Conservation (phyloP, 345 rosid species). For the Populus tremula region DNA sequence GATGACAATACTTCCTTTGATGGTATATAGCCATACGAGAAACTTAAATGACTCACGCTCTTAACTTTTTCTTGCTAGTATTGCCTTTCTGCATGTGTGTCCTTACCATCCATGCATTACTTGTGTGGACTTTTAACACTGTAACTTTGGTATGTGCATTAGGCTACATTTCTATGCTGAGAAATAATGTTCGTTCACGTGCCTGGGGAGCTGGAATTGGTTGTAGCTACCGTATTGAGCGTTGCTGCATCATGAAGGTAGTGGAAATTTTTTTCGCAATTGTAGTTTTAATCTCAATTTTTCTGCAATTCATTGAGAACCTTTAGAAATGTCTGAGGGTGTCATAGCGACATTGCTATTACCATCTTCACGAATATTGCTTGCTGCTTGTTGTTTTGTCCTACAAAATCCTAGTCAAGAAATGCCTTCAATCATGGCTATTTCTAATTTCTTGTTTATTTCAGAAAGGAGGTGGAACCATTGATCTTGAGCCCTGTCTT, state of each 20-base stretch:
- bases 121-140: not conserved
- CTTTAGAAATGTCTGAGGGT: not conserved
- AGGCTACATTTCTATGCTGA: constrained; percentile 90
- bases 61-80: not conserved
- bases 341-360: not conserved
- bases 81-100: not conserved
- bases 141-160: constrained; percentile 8
- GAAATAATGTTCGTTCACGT: constrained; percentile 98
- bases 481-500: constrained; percentile 94
- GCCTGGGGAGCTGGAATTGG: constrained; percentile 99
- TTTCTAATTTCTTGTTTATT: constrained; percentile 14
- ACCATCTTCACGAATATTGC: not conserved
- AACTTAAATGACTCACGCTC: not conserved
- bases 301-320: not conserved
- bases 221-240: constrained; percentile 90
- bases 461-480: constrained; percentile 96
- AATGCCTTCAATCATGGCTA: not conserved
- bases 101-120: not conserved
- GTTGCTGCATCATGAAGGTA: constrained; percentile 98
- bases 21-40: not conserved
- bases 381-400: not conserved
- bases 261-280: constrained; percentile 14
- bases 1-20: not conserved
- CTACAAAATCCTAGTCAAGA: not conserved
- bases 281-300: not conserved